Conservation (phyloP, 805 yeast genomes). For the Ogataea kodamae region DNA sequence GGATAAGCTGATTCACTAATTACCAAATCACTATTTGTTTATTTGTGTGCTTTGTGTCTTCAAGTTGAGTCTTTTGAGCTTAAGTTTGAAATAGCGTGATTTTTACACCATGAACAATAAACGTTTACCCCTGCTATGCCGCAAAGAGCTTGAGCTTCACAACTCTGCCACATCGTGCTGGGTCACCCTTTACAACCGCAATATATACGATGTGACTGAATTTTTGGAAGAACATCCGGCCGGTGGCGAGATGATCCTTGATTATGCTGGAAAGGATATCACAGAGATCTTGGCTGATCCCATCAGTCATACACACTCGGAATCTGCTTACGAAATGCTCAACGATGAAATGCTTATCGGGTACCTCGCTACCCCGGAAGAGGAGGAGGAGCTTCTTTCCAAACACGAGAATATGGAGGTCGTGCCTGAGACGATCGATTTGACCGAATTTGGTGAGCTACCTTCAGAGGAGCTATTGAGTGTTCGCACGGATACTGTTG, state of each 20-base stretch:
- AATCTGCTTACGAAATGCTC: constrained; percentile 82
- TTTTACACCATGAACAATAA: constrained; percentile 5
- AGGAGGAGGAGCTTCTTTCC: constrained; percentile 61
- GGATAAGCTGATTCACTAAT: too few relatives aligned
- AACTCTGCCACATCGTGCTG: constrained; percentile 56
- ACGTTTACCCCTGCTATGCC: constrained; percentile 58
- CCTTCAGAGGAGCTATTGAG: constrained; percentile 72
- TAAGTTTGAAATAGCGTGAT: constrained; percentile 12
- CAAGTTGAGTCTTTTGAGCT: not conserved
- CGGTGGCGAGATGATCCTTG: constrained; percentile 55
- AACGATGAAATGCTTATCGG: constrained; percentile 84
- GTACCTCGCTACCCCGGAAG: constrained; percentile 75
- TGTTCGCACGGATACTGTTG: constrained; percentile 72
- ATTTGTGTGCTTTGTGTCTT: not conserved
- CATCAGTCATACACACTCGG: constrained; percentile 73
- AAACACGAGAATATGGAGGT: constrained; percentile 54
- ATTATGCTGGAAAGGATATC: constrained; percentile 57
- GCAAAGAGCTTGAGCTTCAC: constrained; percentile 51
- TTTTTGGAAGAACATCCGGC: constrained; percentile 74
- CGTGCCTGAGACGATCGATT: constrained; percentile 38
- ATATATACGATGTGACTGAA: constrained; percentile 77
- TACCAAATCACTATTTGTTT: too few relatives aligned
- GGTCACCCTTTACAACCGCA: constrained; percentile 78
- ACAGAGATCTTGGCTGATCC: constrained; percentile 76
- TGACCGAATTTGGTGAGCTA: constrained; percentile 56